A percentile compares a stretch with the other conserved stretches of the same genome.
Evolutionary conservation across 768 basidiomycete genomes (phyloP).

Genomic region (Lactarius quietus): DNA sequence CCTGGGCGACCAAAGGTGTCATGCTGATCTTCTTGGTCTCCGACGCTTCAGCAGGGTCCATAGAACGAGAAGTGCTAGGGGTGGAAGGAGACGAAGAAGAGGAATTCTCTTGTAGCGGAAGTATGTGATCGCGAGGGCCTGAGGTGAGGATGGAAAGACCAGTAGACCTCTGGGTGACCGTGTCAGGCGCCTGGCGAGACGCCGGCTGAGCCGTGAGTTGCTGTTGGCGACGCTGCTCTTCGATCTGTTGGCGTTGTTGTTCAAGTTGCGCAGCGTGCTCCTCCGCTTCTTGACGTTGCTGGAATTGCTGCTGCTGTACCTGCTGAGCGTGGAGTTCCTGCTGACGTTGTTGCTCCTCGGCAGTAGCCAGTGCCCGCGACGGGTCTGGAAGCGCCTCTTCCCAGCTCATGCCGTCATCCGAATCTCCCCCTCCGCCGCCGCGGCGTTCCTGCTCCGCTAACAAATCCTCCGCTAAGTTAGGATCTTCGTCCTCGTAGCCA

Average conservation of each 20-base stretch:
- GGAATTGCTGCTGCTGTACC: slow-evolving; percentile 23
- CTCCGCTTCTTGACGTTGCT: slow-evolving; percentile 31
- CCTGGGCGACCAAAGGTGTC: slow-evolving; percentile 75
- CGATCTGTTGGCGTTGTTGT: slow-evolving; percentile 31
- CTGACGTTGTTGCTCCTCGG: slow-evolving; percentile 33
- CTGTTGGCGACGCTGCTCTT: slow-evolving; percentile 28
- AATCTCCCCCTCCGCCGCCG: slow-evolving; percentile 40
- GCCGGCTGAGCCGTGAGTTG: slow-evolving; percentile 17
- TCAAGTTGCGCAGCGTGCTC: slow-evolving; percentile 27
- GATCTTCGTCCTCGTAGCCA: slow-evolving; percentile 66
- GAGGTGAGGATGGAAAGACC: slow-evolving; percentile 41
- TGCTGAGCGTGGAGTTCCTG: slow-evolving; percentile 32
- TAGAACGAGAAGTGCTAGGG: slow-evolving; percentile 32
- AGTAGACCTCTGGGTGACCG: slow-evolving; percentile 17
- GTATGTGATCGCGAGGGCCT: slow-evolving; percentile 48
- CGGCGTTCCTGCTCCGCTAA: slow-evolving; percentile 38
- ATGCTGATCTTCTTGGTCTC: slow-evolving; percentile 77
- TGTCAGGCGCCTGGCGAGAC: slow-evolving; percentile 15
- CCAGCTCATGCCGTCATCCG: slow-evolving; percentile 87
- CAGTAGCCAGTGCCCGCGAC: slow-evolving; percentile 38
- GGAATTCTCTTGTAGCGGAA: slow-evolving; percentile 30
- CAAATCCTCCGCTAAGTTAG: slow-evolving; percentile 55
- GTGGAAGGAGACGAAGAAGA: slow-evolving; percentile 32
- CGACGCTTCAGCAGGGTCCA: slow-evolving; percentile 64
- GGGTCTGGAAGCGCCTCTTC: slow-evolving; percentile 64